Percentiles rank a stretch among this genome's conserved stretches.
Evolutionary conservation across 495 filamentous ascomycete genomes (phyloP).

Genomic region (Annulohypoxylon bovei): DNA sequence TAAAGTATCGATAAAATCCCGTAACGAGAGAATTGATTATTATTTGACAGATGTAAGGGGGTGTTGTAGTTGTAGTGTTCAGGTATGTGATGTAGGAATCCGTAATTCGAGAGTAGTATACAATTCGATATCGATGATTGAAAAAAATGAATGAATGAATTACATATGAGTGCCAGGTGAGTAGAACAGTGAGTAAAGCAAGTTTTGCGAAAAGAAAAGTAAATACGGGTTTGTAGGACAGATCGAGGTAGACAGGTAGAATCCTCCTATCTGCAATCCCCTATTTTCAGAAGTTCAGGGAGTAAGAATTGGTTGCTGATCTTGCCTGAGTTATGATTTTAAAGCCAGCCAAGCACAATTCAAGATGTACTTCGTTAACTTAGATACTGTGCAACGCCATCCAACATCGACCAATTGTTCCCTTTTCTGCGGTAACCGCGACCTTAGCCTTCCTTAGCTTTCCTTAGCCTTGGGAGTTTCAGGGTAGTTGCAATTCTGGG

Average conservation of each 20-base stretch:
- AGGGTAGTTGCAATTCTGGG: conserved; percentile 16
- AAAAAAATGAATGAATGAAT: conserved; percentile 20
- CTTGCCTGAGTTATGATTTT: conserved; percentile 8
- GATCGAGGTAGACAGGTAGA: conserved; percentile 22
- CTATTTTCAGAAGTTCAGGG: conserved; percentile 40
- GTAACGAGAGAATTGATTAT: conserved; percentile 17
- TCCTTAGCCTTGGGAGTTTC: conserved; percentile 33
- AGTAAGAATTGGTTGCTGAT: conserved; percentile 22
- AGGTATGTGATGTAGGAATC: conserved; percentile 26
- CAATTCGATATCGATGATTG: conserved; percentile 16
- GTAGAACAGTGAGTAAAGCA: conserved; percentile 15
- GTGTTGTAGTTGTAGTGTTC: not conserved
- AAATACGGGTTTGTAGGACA: conserved; percentile 14
- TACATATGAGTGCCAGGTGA: conserved; percentile 12
- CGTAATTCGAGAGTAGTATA: conserved; percentile 7
- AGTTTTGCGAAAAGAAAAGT: conserved; percentile 22
- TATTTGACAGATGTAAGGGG: conserved; percentile 3
- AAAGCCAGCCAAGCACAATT: not conserved
- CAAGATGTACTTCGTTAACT: conserved; percentile 28
- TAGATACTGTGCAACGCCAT: conserved; percentile 21
- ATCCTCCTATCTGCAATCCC: conserved; percentile 42
- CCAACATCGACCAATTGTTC: not conserved
- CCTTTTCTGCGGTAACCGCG: conserved; percentile 37
- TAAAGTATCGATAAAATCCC: conserved; percentile 29
- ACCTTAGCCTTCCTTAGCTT: conserved; percentile 26